These are phyloP conservation scores for Yamadazyma mexicana DNA, from an alignment of 1,139 yeast species.

Conservation along the genomic window DNA sequence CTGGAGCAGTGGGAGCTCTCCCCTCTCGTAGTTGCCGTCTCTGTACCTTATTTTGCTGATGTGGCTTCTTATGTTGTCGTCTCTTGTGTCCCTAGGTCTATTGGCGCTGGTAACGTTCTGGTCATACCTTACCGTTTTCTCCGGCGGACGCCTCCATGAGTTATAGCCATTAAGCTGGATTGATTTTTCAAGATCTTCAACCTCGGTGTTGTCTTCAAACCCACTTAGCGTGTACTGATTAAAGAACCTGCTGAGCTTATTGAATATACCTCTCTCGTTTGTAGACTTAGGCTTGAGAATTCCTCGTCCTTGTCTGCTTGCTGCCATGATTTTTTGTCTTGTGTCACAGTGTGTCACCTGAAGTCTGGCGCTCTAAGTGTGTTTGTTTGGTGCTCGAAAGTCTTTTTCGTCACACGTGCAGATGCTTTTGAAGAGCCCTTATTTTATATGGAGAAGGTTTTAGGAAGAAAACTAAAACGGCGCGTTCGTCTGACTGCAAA, in stretches of 20 bases:
- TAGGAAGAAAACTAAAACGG: no score
- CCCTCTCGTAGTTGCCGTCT: conserved; percentile 7
- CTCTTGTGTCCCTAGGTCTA: not conserved
- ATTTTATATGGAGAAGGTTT: no score
- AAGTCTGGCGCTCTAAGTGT: no score
- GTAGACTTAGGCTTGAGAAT: conserved; percentile 13
- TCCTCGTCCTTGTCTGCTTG: conserved; percentile 7
- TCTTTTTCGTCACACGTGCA: no score
- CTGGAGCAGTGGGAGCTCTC: conserved; percentile 1
- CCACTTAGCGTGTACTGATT: conserved; percentile 13
- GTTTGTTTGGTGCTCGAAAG: no score
- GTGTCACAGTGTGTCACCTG: no score
- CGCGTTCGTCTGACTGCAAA: no score
- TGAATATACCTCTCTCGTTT: conserved; percentile 11
- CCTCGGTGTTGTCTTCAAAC: conserved; percentile 10
- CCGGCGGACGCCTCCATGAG: not conserved
- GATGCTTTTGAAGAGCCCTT: no score
- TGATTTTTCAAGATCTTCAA: conserved; percentile 9
- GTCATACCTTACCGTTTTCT: not conserved
- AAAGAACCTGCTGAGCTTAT: conserved; percentile 13
- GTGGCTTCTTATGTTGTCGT: no score
- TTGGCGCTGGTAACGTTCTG: not conserved
- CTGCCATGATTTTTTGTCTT: no score
- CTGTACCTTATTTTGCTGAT: conserved; percentile 1
- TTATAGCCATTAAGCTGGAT: conserved; percentile 5